Conservation (phyloP, 148 eudicot species). For the Pouteria glomerata region DNA sequence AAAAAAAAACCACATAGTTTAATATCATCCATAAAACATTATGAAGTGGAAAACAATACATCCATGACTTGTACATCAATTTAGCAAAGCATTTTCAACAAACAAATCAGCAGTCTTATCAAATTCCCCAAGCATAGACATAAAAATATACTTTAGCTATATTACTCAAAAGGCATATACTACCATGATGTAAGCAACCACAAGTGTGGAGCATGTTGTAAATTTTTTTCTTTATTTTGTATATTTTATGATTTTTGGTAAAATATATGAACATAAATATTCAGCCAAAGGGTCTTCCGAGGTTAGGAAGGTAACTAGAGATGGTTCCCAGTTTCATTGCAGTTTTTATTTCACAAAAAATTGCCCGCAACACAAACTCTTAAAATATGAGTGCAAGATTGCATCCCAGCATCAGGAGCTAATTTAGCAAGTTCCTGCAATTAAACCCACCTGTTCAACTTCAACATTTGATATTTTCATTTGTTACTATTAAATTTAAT, state of each 20-base stretch:
- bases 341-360: too few relatives aligned
- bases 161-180: neutral
- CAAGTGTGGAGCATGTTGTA: too few relatives aligned
- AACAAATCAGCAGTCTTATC: neutral
- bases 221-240: too few relatives aligned
- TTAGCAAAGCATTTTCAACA: neutral
- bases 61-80: neutral
- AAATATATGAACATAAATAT: too few relatives aligned
- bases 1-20: neutral
- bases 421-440: too few relatives aligned
- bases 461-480: too few relatives aligned
- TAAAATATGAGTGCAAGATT: neutral
- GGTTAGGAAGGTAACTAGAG: neutral
- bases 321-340: neutral
- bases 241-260: too few relatives aligned
- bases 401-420: too few relatives aligned
- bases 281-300: neutral
- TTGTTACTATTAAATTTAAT: too few relatives aligned
- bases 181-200: neutral
- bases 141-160: neutral
- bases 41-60: neutral
- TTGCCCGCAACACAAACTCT: too few relatives aligned
- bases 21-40: neutral
- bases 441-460: too few relatives aligned
- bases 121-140: neutral